Base-by-base conservation (phyloP, 106 monocot genomes). In the Phalaenopsis aphrodite region DNA sequence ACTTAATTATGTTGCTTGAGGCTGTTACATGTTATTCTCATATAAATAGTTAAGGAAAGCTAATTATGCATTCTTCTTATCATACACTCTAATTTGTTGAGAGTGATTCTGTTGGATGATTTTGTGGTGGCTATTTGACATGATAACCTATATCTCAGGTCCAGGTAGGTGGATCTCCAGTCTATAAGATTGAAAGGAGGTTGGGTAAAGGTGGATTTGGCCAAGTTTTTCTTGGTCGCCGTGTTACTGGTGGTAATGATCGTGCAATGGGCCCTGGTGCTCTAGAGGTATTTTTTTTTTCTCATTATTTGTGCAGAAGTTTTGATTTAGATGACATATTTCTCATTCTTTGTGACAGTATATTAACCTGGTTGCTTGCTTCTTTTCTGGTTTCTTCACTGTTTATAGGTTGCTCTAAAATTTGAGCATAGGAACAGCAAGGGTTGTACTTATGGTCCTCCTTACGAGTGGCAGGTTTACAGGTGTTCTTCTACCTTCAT, bases 191-290 rank as follows among this genome's bases (percentile, higher is more conserved):
- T 76, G 93, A 93, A 23, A 93, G 87, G 83, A 96, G 93, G 78
- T 80, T 96, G 72, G 96, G 96, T 2, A 96, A 96, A 84, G 96
- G 96, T 77, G 96, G 96, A 3, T 96, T 96, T 87, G 96, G 96
- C 46, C 96, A 96, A 80, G 96, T 96, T 82, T 96, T 93, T 88
- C 89, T 96, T 76, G 96, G 96, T 72, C 91, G 93, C 17, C 90
- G 93, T 76, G 78, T 93, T 5, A 81, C 91, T 81, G 93, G 93
- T 49, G 88, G 89, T 24, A 88, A 67, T 84, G 91, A 88, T 41
- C 86, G 91, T 18, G 48, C 88, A 48, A 81, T 78, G 46, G 91
- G 91, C 43, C 56, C 88, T 85, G 91, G 85, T 55, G 88, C 93
- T 77, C 48, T 88, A 41, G 96, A 96, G 93, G 96, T n/a, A n/a